Evolutionary conservation across 441 rosid genomes (phyloP), one percentile per base, ranked within the genome.

Genomic region (Gossypium trilobum): DNA sequence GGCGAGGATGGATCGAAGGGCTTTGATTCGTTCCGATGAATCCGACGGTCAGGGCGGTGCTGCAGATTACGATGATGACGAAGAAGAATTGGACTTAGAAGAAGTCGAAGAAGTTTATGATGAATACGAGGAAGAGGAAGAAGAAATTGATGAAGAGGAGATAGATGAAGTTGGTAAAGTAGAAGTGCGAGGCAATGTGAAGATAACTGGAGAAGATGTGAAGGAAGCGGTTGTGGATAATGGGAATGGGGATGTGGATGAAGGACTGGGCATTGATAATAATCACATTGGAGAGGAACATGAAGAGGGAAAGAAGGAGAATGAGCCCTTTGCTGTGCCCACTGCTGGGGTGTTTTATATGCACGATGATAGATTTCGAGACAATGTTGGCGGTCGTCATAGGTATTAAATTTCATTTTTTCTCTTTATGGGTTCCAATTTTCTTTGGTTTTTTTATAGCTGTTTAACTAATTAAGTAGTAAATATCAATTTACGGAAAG

Each of bases 281-380:
- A 75, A 73, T 67, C 48, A 57, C 68, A 76, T 54, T 59, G 88
- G 79, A 29, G 88, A 70, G 52, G 86, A 63, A 42, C 73, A 27
- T 19, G 84, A 56, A 22, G 88, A 76, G 61, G 92, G 79, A 84
- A 85, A 80, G 81, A 86, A 88, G 81, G 88, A 78, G 77, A 89
- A 84, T 54, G 93, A 92, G 62, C 99, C 97, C 1, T 94, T 80
- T 74, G 89, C 94, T 0, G 99, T 94, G 71, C 99, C 99, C 5
- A 92, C 97, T 71, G 93, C 91, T 60, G 99, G 99, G 46, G 94
- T 97, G 0, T 94, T 94, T 78, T 94, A 94, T 74, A 94, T 94
- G 97, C 99, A 94, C 36, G 99, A 94, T 78, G 97, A 94, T 80
- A 85, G 99, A 39, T 94, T 89, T 70, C 85, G 89, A 81, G 96